phyloP scores from a whole-genome alignment of 2,329 filamentous ascomycete genomes.

The Plectosphaerella sp. region DNA sequence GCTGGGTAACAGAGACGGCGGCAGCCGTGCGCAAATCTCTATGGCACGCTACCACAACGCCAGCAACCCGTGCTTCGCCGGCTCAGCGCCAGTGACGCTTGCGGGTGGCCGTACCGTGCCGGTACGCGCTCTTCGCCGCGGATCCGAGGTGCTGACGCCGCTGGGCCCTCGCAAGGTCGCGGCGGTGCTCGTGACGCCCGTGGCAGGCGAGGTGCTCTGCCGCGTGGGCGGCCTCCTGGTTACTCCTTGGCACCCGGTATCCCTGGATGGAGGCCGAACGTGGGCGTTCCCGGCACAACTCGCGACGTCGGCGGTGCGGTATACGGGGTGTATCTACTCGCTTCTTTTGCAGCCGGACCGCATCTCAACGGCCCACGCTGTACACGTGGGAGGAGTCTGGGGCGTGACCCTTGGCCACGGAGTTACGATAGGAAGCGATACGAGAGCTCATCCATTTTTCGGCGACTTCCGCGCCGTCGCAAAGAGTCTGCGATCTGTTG shows the following conservation, averaged over 20 bases:
- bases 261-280: conserved; percentile 20
- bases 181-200: conserved; percentile 45
- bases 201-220: conserved; percentile 36
- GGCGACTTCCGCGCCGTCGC: conserved; percentile 43
- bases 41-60: conserved; percentile 41
- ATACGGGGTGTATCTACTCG: conserved; percentile 52
- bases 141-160: conserved; percentile 46
- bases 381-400: conserved; percentile 42
- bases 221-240: conserved; percentile 42
- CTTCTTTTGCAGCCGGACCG: conserved; percentile 45
- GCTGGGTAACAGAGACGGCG: conserved; percentile 4
- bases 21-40: conserved; percentile 11
- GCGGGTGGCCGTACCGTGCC: conserved; percentile 31
- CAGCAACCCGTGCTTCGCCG: conserved; percentile 48
- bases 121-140: conserved; percentile 38
- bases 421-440: conserved; percentile 30
- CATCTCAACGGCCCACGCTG: conserved; percentile 42
- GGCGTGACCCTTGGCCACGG: conserved; percentile 59
- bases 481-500: conserved; percentile 27
- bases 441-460: conserved; percentile 49
- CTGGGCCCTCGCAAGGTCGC: conserved; percentile 41
- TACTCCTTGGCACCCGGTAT: conserved; percentile 58
- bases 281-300: conserved; percentile 45
- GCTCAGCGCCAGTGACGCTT: conserved; percentile 39
- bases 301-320: conserved; percentile 26